Evolutionary conservation across 257 asterid species (phyloP), one percentile per base, ranked within the genome.

Genomic region (Solanum appendiculatum): DNA sequence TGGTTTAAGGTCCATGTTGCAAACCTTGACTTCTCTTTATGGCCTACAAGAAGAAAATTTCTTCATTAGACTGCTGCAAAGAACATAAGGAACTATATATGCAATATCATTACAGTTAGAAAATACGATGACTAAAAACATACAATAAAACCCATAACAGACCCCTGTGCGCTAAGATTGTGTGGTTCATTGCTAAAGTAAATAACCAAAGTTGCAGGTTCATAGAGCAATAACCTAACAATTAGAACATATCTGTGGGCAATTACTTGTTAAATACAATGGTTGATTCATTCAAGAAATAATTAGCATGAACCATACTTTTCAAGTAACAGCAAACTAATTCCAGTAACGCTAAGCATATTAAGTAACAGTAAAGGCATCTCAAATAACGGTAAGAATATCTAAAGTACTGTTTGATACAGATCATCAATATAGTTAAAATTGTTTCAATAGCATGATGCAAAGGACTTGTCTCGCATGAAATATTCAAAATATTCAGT

Each of bases 1-100:
- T 20, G 92, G 93, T 90, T 91, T 93, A 86, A 94, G 90, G 86
- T 94, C 98, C 98, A 95, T 97, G 77, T 86, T 90, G 31, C 31
- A 44, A 44, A 31, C 5, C 68, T 46, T 15, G 68, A 46, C 44
- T 80, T 80, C 42, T 46, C 20, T 80, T 46, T 29, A 29, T 46
- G 42, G 11, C 85, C 85, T 46, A 46, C 40, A 48, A 80, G 66
- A 27, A 80, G 18, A 48, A 80, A 29, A 29, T 16, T 78, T 80
- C 42, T 48, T 29, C 29, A 78, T 78, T 44, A 44, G 34, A 54
- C 39, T 27, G 37, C 15, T 27, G 25, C 25, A 78, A 9, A 44
- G 63, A 78, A 44, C 39, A 42, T 4, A 44, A 7, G 64, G 25
- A 16, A 80, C 42, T 27, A 46, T 48, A 29, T 29, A 80, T 80